These are phyloP conservation scores for Cynara cardunculus DNA, from an alignment of 129 eudicot species.

Conservation along the genomic window DNA sequence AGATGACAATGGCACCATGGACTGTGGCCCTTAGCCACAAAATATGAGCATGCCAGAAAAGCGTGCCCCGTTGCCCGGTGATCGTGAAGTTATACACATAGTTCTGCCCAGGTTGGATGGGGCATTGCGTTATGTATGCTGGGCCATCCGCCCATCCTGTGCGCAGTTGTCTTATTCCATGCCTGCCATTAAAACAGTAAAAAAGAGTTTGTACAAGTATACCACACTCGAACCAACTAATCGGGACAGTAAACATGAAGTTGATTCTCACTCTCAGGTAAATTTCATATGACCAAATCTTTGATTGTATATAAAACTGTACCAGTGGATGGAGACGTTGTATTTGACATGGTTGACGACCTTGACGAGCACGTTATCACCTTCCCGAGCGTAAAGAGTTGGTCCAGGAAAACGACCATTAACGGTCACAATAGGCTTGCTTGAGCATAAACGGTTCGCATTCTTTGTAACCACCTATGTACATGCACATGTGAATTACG, in stretches of 20 bases:
- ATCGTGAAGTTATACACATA: conserved; percentile 64
- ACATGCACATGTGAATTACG: too few relatives aligned
- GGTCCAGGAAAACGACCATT: conserved; percentile 69
- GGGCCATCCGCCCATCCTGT: conserved; percentile 87
- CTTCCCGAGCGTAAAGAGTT: conserved; percentile 68
- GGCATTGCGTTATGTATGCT: conserved; percentile 72
- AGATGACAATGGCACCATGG: conserved; percentile 63
- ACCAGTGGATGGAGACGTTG: conserved; percentile 72
- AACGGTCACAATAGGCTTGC: conserved; percentile 59
- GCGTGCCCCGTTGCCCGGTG: conserved; percentile 76
- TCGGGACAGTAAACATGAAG: background rate
- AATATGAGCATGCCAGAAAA: conserved; percentile 73
- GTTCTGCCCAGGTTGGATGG: conserved; percentile 61
- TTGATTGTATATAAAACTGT: background rate
- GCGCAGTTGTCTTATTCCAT: conserved; percentile 65
- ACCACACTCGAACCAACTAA: background rate
- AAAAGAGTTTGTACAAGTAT: background rate
- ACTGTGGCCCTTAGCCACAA: conserved; percentile 65
- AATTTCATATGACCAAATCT: conserved; percentile 21
- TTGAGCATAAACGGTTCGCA: conserved; percentile 51
- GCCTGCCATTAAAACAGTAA: conserved; percentile 33
- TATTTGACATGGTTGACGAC: conserved; percentile 65
- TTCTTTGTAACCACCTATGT: conserved; percentile 59
- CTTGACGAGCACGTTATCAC: conserved; percentile 49
- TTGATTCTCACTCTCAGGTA: background rate